Evolutionary conservation across 2,329 filamentous ascomycete genomes (phyloP).

Genomic region (Fusarium udum): DNA sequence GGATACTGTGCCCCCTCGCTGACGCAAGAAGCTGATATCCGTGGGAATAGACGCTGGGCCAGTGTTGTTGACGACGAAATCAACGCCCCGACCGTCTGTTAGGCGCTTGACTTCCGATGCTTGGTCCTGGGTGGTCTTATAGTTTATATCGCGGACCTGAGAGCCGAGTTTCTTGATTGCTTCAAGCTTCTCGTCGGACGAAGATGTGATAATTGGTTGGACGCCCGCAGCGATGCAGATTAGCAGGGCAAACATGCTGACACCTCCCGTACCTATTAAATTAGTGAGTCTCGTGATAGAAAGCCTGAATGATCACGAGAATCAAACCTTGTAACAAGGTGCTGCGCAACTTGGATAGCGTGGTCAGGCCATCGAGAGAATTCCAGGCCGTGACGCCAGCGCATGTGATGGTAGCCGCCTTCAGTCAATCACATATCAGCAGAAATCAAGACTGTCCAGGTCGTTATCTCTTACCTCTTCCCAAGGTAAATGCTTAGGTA

Average conservation of each 20-base stretch:
- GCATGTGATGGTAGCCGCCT: background rate
- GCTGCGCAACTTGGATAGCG: accelerated
- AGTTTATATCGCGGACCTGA: accelerated
- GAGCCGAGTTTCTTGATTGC: background rate
- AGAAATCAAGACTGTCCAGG: accelerated
- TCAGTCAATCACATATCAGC: background rate
- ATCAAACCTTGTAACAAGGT: accelerated
- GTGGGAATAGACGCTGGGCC: background rate
- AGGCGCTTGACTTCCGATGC: accelerated
- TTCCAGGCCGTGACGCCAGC: background rate
- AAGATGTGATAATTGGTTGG: background rate
- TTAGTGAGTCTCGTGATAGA: accelerated
- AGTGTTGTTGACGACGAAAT: background rate
- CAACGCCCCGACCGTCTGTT: accelerated
- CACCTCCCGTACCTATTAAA: background rate
- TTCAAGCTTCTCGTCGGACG: background rate
- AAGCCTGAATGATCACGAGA: too few species aligned
- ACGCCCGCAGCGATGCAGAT: background rate
- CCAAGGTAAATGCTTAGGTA: background rate
- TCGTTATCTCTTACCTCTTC: background rate
- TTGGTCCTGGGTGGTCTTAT: background rate
- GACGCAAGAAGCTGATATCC: background rate
- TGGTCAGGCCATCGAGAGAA: background rate
- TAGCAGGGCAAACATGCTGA: background rate
- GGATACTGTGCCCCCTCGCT: background rate